phyloP scores from a whole-genome alignment of 2,329 filamentous ascomycete species.

The Fusarium oligoseptatum region DNA sequence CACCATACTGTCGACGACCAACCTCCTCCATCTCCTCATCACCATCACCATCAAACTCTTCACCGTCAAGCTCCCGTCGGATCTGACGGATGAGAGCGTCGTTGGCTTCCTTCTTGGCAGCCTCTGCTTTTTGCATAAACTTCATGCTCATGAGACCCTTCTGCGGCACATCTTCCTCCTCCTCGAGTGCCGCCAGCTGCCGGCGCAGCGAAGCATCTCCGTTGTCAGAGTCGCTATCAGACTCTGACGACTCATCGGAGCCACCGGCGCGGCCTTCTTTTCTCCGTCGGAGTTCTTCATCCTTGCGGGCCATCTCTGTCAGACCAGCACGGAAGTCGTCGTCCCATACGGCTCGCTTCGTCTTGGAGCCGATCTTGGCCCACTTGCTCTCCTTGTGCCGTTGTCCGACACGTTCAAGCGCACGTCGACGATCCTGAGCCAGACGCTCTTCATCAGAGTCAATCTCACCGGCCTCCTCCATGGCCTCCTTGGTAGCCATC shows the following conservation, averaged over 20 bases:
- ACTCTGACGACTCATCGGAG: conserved; percentile 66
- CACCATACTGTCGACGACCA: conserved; percentile 80
- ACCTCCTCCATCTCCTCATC: conserved; percentile 69
- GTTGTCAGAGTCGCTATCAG: conserved; percentile 68
- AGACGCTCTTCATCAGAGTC: conserved; percentile 76
- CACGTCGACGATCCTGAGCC: conserved; percentile 78
- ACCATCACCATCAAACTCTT: conserved; percentile 62
- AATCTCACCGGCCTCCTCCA: conserved; percentile 69
- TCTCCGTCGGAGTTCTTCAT: conserved; percentile 84
- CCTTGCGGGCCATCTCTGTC: conserved; percentile 83
- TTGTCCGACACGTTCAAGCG: conserved; percentile 86
- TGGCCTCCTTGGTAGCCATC: conserved; percentile 64
- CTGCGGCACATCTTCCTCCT: conserved; percentile 65
- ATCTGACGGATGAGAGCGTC: conserved; percentile 81
- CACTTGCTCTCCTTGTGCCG: conserved; percentile 91
- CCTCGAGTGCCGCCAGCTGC: conserved; percentile 58
- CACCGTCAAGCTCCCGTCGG: conserved; percentile 77
- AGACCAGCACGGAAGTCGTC: conserved; percentile 84
- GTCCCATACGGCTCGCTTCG: conserved; percentile 87
- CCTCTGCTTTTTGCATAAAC: conserved; percentile 94
- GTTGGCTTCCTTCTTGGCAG: conserved; percentile 81
- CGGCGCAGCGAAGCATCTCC: conserved; percentile 66
- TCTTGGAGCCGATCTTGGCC: conserved; percentile 86
- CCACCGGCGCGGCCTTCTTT: conserved; percentile 77
- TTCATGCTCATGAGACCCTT: conserved; percentile 85